A percentile compares a stretch with the other conserved stretches of the same genome.
Evolutionary conservation across 2,329 filamentous ascomycete genomes (phyloP).

Genomic region (Orbilia quercus): DNA sequence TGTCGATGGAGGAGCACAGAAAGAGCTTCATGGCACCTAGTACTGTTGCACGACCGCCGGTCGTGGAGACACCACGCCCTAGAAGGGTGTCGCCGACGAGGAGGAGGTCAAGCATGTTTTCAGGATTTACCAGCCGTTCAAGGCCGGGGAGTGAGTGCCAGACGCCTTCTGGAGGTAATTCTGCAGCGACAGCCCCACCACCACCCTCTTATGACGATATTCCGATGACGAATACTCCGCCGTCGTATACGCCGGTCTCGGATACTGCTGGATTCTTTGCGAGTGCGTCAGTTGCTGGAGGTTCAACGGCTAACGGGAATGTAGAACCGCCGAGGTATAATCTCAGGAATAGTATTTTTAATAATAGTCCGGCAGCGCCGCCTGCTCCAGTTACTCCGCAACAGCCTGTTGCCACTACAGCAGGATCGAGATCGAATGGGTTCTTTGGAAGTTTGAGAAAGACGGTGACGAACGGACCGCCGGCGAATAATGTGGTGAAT

Average conservation of each 20-base stretch:
- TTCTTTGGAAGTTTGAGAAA: slow-evolving; percentile 44
- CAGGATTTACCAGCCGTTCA: slow-evolving; percentile 23
- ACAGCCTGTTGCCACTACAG: slow-evolving; percentile 3
- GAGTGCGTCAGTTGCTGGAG: slow-evolving; percentile 11
- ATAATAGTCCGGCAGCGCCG: slow-evolving; percentile 4
- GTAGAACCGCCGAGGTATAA: slow-evolving; percentile 32
- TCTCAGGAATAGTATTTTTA: slow-evolving; percentile 2
- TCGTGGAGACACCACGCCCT: neutral
- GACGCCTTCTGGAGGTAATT: slow-evolving; percentile 20
- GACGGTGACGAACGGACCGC: slow-evolving; percentile 3
- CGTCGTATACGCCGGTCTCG: slow-evolving; percentile 36
- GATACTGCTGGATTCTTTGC: slow-evolving; percentile 31
- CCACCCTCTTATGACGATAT: slow-evolving; percentile 46
- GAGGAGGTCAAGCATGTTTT: slow-evolving; percentile 33
- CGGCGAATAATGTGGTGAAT: slow-evolving; percentile 12
- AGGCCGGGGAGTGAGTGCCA: slow-evolving; percentile 22
- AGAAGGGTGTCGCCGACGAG: neutral
- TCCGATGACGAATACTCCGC: slow-evolving; percentile 37
- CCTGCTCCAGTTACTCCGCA: slow-evolving; percentile 8
- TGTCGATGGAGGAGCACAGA: slow-evolving; percentile 43
- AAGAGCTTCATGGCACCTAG: neutral
- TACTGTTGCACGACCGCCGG: too few species aligned
- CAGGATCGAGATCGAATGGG: neutral
- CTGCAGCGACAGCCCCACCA: slow-evolving; percentile 13
- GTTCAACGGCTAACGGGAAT: slow-evolving; percentile 3